These are phyloP conservation scores for Pelargonium fulgidum DNA, from an alignment of 441 rosid genomes.

Conservation along the genomic window DNA sequence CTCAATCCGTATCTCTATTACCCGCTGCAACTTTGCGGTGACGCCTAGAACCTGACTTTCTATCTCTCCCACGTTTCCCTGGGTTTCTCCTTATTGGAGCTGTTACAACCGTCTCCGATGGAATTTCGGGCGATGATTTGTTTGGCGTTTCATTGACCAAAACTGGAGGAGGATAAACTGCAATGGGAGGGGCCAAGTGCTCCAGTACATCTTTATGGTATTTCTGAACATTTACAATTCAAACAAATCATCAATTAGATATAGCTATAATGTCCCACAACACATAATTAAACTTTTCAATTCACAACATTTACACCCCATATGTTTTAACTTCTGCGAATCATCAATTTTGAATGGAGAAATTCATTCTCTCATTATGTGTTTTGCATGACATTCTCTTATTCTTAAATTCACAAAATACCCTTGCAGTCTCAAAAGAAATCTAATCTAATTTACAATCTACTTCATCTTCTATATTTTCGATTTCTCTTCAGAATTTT, in stretches of 20 bases:
- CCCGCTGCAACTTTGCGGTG: conserved; percentile 58
- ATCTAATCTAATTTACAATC: no score
- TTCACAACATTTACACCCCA: neutral
- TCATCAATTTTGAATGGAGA: neutral
- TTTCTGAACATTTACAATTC: conserved; percentile 39
- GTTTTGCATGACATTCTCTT: no score
- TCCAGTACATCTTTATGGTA: conserved; percentile 62
- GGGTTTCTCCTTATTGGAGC: conserved; percentile 28
- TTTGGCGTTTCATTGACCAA: conserved; percentile 32
- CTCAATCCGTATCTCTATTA: conserved; percentile 32
- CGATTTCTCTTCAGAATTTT: no score
- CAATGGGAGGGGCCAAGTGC: conserved; percentile 34
- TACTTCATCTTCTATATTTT: no score
- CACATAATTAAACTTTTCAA: no score
- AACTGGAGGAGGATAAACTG: conserved; percentile 32
- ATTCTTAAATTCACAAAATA: no score
- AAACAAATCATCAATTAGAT: neutral
- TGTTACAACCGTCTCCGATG: conserved; percentile 23
- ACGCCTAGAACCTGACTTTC: conserved; percentile 56
- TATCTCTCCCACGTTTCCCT: conserved; percentile 45
- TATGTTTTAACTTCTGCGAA: no score
- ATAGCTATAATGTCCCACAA: neutral
- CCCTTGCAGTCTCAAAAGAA: no score
- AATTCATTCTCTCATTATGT: no score
- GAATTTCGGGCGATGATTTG: conserved; percentile 30